These are phyloP conservation scores for Syncephalastrum racemosum DNA, from an alignment of 371 early-diverging fungal species.

Conservation along the genomic window DNA sequence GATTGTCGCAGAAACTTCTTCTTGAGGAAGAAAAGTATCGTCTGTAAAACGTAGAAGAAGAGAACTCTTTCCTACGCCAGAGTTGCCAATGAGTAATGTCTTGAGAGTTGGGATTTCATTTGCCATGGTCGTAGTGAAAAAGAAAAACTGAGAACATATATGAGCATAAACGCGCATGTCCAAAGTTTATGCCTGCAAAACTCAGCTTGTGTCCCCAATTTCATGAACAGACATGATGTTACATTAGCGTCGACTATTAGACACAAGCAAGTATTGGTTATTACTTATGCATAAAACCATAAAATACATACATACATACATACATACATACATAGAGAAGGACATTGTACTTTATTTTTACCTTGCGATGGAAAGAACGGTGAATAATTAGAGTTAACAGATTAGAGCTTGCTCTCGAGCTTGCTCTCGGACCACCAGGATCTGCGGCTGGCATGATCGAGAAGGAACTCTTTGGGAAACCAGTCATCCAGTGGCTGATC, in stretches of 20 bases:
- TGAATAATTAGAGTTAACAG: background rate
- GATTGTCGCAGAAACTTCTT: slow-evolving; percentile 94
- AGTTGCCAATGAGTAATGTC: slow-evolving; percentile 97
- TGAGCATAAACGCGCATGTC: too few species aligned
- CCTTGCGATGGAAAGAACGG: too few species aligned
- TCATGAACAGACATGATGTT: background rate
- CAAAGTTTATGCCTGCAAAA: background rate
- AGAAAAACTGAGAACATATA: slow-evolving; percentile 3
- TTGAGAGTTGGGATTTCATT: slow-evolving; percentile 79
- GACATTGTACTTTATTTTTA: too few species aligned
- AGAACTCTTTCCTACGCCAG: slow-evolving; percentile 98
- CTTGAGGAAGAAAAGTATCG: slow-evolving; percentile 92
- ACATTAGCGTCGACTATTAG: too few species aligned
- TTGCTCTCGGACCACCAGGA: slow-evolving; percentile 8
- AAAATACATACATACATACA: too few species aligned
- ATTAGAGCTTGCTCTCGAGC: slow-evolving; percentile 11
- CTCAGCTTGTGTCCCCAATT: background rate
- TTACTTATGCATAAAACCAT: too few species aligned
- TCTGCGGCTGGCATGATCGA: slow-evolving; percentile 20
- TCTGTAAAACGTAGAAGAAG: slow-evolving; percentile 97
- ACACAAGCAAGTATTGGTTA: too few species aligned
- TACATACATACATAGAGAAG: too few species aligned
- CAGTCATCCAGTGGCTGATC: slow-evolving; percentile 22
- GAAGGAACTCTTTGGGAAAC: slow-evolving; percentile 23
- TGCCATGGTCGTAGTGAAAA: slow-evolving; percentile 12